These are phyloP conservation scores for Pythium chondricola DNA, from an alignment of 352 stramenopile genomes.

Conservation along the genomic window DNA sequence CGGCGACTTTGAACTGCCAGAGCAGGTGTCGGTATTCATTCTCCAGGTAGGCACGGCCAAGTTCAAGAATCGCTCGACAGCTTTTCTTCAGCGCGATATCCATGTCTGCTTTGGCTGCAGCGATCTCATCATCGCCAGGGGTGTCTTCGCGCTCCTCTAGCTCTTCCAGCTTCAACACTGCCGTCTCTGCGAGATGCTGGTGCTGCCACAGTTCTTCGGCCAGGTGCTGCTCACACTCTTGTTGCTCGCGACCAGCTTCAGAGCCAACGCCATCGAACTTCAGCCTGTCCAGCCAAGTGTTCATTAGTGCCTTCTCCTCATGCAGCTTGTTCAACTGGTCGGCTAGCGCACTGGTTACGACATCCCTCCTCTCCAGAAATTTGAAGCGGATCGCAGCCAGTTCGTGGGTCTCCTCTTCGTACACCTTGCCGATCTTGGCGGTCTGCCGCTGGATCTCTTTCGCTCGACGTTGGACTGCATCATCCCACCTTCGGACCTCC, in stretches of 20 bases:
- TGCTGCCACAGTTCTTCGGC: constrained; percentile 12
- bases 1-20: not conserved
- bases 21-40: constrained; percentile 2
- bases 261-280: not conserved
- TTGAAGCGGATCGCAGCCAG: constrained; percentile 14
- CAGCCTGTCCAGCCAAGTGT: constrained; percentile 11
- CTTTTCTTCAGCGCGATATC: not conserved
- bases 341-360: not conserved
- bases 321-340: constrained; percentile 4
- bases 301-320: constrained; percentile 11
- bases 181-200: not conserved
- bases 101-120: not conserved
- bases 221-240: constrained; percentile 7
- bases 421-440: constrained; percentile 22
- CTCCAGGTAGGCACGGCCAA: constrained; percentile 5
- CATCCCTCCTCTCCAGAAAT: constrained; percentile 12
- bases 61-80: constrained; percentile 10
- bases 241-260: not conserved
- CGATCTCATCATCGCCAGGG: constrained; percentile 1
- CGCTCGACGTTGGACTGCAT: constrained; percentile 10
- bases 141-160: constrained; percentile 5
- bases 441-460: constrained; percentile 22
- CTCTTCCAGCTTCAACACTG: not conserved
- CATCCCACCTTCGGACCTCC: constrained; percentile 15
- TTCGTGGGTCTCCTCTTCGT: constrained; percentile 28